A percentile compares a stretch with the other conserved stretches of the same genome.
These are phyloP conservation scores for Neurospora sp. DNA, from an alignment of 495 filamentous ascomycete genomes.

Conservation along the genomic window DNA sequence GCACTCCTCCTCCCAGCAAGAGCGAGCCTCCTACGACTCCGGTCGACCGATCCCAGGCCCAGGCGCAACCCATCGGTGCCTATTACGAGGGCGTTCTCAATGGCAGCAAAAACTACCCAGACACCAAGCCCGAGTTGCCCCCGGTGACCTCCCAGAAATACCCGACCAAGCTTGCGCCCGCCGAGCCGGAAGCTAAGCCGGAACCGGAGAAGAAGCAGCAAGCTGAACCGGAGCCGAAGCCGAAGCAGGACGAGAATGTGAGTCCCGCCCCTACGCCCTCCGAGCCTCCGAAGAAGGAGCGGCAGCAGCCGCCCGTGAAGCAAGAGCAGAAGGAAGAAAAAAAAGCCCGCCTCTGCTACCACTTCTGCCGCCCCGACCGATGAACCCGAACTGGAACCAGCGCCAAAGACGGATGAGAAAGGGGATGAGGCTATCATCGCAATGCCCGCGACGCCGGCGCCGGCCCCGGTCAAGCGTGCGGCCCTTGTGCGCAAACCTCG, in stretches of 20 bases:
- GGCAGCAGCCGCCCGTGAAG: constrained; percentile 3
- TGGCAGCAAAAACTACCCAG: constrained; percentile 26
- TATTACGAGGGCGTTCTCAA: constrained; percentile 39
- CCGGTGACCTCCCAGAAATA: constrained; percentile 13
- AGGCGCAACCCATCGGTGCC: constrained; percentile 26
- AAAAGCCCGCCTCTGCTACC: constrained; percentile 11
- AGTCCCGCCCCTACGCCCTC: neutral
- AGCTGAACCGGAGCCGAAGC: constrained; percentile 15
- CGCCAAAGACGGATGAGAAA: constrained; percentile 13
- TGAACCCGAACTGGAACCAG: neutral
- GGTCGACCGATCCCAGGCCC: constrained; percentile 10
- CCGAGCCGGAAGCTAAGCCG: constrained; percentile 10
- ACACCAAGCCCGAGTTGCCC: constrained; percentile 16
- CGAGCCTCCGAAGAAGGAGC: constrained; percentile 4
- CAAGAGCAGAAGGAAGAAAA: constrained; percentile 19
- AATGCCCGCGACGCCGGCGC: constrained; percentile 13
- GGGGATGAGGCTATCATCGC: constrained; percentile 6
- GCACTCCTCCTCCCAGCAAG: constrained; percentile 1
- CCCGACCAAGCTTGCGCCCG: constrained; percentile 3
- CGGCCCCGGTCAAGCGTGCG: constrained; percentile 16
- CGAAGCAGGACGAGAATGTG: constrained; percentile 4
- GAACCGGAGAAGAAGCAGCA: constrained; percentile 14
- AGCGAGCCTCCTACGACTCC: constrained; percentile 10
- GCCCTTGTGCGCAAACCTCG: constrained; percentile 7
- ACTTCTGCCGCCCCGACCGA: neutral